Evolutionary conservation across 2,329 filamentous ascomycete species (phyloP), one percentile per base, ranked within the genome.

Genomic region (Paecilomyces niveus): DNA sequence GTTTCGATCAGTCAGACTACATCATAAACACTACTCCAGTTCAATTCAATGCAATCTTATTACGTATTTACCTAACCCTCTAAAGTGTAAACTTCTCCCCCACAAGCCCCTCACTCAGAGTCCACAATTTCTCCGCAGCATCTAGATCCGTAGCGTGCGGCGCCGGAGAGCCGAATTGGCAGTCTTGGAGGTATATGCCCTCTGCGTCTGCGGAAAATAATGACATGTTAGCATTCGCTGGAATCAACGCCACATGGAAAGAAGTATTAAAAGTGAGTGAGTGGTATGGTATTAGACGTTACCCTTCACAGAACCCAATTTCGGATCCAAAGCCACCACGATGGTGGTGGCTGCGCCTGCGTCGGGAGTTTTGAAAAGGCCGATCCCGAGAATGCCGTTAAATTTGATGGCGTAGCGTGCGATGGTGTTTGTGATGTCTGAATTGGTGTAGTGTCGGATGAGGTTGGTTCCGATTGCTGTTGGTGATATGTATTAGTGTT

Each of bases 241-340:
- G 7, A 13, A n/a, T 29, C 35, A 15, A 18, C 18, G 10, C 6
- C 35, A 18, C 13, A 15, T 18, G 18, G 13, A 45, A 15, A 18
- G 10, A 13, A 45, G 1, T 45, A 45, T 45, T 45, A 45, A 13
- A 45, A 15, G 9, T 29, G 5, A 29, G 22, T 22, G 22, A 1
- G 22, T 22, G 22, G 22, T 22, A 22, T 22, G 22, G 22, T 22
- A 22, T 22, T 29, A 29, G 26, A 29, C 26, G 3, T 24, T 52
- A 29, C 50, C 50, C 29, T 29, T 29, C 4, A 29, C 1, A 45
- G 39, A 1, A 45, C 54, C 53, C 22, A 21, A 9, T 24, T 50
- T 58, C 51, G 8, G 10, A 9, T 1, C 57, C 55, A 31, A 66
- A 67, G 61, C 63, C 57, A 22, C 50, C 3, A 52, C 10, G 10